Conservation (phyloP, 345 rosid species). For the Chamaenerion angustifolium region DNA sequence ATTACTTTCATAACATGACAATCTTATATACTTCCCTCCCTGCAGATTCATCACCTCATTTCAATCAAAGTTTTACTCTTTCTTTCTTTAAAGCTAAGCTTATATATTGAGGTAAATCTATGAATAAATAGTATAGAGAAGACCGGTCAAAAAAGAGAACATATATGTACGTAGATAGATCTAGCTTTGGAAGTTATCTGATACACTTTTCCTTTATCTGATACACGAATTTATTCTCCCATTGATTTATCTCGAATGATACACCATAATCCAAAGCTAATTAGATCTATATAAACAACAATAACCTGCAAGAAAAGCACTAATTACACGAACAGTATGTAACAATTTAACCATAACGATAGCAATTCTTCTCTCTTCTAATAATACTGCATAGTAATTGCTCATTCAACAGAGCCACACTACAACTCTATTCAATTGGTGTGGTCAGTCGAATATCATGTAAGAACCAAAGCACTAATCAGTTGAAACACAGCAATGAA, state of each 20-base stretch:
- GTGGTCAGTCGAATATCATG: no score
- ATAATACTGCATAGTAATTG: neutral
- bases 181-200: neutral
- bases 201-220: no score
- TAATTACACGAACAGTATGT: neutral
- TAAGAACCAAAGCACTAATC: neutral
- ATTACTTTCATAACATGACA: no score
- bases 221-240: no score
- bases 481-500: neutral
- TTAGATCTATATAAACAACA: no score
- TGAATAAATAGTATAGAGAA: slow-evolving; percentile 2
- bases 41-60: neutral
- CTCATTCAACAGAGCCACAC: no score
- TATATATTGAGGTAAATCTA: no score
- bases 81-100: neutral
- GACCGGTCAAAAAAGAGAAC: slow-evolving; percentile 34
- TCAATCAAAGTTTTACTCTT: neutral
- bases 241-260: no score
- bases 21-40: slow-evolving; percentile 8
- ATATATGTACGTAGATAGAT: neutral
- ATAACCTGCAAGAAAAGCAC: neutral
- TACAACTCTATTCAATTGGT: no score
- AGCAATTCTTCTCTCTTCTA: neutral
- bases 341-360: neutral
- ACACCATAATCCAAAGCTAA: no score